Base-by-base conservation (phyloP, 176 grass and related monocot genomes). In the Poa pratensis region DNA sequence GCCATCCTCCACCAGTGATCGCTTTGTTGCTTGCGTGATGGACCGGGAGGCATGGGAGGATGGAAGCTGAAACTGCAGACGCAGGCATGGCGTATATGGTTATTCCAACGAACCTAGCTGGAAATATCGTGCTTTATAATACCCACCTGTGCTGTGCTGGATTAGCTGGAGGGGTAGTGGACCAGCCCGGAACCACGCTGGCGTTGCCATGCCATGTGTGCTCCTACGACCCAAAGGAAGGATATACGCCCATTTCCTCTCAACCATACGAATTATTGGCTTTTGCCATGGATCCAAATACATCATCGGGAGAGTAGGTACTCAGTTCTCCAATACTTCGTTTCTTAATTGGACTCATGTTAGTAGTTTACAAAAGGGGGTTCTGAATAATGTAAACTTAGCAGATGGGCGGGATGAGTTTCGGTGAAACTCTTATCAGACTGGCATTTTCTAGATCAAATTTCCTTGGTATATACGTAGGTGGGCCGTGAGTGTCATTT, bases 31-130 rank as follows among this genome's bases (percentile, higher is more conserved):
- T 12, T 49, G n/a, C 12, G 7, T 3, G 46, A 0, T 26, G 40
- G 14, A 49, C 15, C 23, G 45, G 43, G 0, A 17, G 22, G 71
- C 3, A 74, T 18, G 70, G 43, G n/a, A 37, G n/a, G 34, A 1
- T 1, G 18, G 18, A 12, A 10, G 35, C 9, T 4, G 70, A 2
- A 1, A 26, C 3, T 8, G 45, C 23, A 11, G 71, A 74, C 32
- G 73, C 73, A 75, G 72, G 60, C 61, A 80, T 80, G 26, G 77
- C 60, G 70, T 73, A 30, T 45, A 11, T 30, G 57, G 9, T 32
- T 48, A 28, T 19, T 78, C 53, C 2, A 3, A 17, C n/a, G n/a
- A n/a, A n/a, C 42, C 59, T 7, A 42, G 50, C 65, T 82, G 50
- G 80, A 30, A 6, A 39, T 28, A 15, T 49, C 16, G 23, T 63